Percentiles rank a stretch among this genome's conserved stretches.
Evolutionary conservation across 257 asterid species (phyloP).

Genomic region (Apocynum venetum): DNA sequence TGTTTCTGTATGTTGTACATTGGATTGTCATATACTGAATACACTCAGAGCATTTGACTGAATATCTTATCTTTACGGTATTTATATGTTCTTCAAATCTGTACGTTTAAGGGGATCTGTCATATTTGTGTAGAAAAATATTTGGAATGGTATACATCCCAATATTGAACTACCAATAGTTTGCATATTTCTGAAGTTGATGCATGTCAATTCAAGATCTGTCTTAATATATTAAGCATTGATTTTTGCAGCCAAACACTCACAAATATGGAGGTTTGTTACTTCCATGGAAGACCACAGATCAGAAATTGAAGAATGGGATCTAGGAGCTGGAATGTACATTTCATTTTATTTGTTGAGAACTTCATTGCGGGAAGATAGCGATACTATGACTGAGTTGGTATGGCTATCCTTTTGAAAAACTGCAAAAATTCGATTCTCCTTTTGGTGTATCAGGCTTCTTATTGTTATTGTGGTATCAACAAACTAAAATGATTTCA

Average conservation of each 20-base stretch:
- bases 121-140: not conserved
- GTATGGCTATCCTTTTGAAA: constrained; percentile 31
- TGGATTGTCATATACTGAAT: not conserved
- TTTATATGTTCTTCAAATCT: not conserved
- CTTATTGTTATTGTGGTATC: not conserved
- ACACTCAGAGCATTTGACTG: not conserved
- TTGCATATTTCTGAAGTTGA: not conserved
- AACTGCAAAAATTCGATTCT: constrained; percentile 10
- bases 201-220: not conserved
- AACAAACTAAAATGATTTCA: not conserved
- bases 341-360: constrained; percentile 60
- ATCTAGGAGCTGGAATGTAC: constrained; percentile 91
- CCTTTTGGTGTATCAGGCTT: not conserved
- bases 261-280: constrained; percentile 76
- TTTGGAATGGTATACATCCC: not conserved
- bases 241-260: constrained; percentile 60
- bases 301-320: constrained; percentile 94
- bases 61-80: not conserved
- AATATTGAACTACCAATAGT: not conserved
- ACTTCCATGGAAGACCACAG: constrained; percentile 75
- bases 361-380: constrained; percentile 65
- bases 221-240: constrained; percentile 5
- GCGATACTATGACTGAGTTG: constrained; percentile 52
- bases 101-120: not conserved
- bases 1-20: not conserved